Evolutionary conservation across 2,329 filamentous ascomycete genomes (phyloP), one percentile per base, ranked within the genome.

Genomic region (Chalaropsis ovoidea): DNA sequence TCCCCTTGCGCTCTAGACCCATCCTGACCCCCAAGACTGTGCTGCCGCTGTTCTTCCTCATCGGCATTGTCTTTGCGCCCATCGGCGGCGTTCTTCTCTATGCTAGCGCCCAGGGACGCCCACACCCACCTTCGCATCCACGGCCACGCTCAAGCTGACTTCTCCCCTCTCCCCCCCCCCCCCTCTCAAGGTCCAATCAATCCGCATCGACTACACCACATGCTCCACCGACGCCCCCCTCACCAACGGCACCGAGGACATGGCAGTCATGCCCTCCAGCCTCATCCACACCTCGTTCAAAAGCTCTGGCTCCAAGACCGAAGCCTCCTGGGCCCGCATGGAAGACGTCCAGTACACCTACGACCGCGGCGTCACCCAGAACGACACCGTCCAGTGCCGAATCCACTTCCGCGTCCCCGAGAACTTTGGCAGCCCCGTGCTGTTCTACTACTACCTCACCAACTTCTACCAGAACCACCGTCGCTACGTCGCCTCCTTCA

Each of bases 401-500:
- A 76, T 99, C 65, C 80, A 84, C 68, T 96, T 97, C 76, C 79
- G 82, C 43, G 85, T 96, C 8, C 90, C 90, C 1, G 86, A 93
- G 71, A 79, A 85, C 67, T 86, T 99, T 76, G 80, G 82, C 2
- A 84, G 91, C 0, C 91, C 93, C 0, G 89, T 99, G 11, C 83
- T 93, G 68, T 85, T 97, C 76, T 99, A 96, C 79, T 99, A 99
- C 76, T 88, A 88, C 70, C 85, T 99, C 69, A 93, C 90, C 67
- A 96, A 97, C 77, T 99, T 99, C 78, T 97, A 97, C 79, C 94
- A 99, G 76, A 99, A 99, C 74, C 94, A 99, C 74, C 88, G 94
- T 70, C 87, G 93, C 75, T 99, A 99, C 71, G 94, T 96, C 68
- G 89, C 90, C 73, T 95, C 90, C 0, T 88, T 95, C 72, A 88